Conservation (phyloP, 202 grass and related monocot species). For the Elaeis oleifera region DNA sequence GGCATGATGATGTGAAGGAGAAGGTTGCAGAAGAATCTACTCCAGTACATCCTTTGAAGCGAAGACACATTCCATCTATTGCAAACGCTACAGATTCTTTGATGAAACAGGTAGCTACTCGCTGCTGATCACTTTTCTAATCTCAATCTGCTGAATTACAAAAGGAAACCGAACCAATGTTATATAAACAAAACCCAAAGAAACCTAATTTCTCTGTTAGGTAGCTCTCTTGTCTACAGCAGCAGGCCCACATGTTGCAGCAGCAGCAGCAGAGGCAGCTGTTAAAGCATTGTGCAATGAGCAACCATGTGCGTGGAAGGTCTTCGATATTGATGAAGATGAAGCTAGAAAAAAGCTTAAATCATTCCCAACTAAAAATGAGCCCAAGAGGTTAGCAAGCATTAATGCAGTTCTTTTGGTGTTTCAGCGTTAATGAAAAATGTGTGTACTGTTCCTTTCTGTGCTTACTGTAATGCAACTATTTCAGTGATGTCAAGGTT, state of each 20-base stretch:
- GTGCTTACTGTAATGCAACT: slow-evolving; percentile 17
- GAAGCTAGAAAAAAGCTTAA: slow-evolving; percentile 33
- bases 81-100: slow-evolving; percentile 53
- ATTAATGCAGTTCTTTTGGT: too few species aligned
- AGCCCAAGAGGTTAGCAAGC: slow-evolving; percentile 36
- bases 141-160: neutral
- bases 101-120: slow-evolving; percentile 55
- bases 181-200: too few species aligned
- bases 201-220: slow-evolving; percentile 36
- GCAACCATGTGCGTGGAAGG: slow-evolving; percentile 48
- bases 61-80: slow-evolving; percentile 39
- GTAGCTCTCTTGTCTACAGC: slow-evolving; percentile 54
- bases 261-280: slow-evolving; percentile 62
- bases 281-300: slow-evolving; percentile 54
- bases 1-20: slow-evolving; percentile 50
- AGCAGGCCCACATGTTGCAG: slow-evolving; percentile 50
- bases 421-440: too few species aligned
- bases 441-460: neutral
- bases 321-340: slow-evolving; percentile 47
- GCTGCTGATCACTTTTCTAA: neutral
- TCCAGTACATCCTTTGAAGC: slow-evolving; percentile 56
- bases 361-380: slow-evolving; percentile 36
- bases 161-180: too few species aligned
- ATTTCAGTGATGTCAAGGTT: slow-evolving; percentile 28
- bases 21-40: slow-evolving; percentile 34